Conservation (phyloP, 139 green algal genomes). For the Mesotaenium endlicherianum region DNA sequence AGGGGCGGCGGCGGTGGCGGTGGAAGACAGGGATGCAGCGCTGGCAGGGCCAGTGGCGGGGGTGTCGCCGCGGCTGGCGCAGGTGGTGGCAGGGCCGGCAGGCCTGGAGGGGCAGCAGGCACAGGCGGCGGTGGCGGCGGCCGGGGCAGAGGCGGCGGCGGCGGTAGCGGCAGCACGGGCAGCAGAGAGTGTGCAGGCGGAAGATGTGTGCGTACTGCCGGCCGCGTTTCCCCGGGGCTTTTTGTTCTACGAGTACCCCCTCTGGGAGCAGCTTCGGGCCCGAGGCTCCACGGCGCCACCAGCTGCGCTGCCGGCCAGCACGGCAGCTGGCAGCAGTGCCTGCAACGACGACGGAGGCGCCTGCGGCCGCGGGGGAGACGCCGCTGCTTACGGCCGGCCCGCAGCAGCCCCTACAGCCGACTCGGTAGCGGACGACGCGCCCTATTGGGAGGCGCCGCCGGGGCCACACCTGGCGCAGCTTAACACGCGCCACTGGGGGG, state of each 20-base stretch:
- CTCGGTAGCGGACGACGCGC: neutral
- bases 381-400: neutral
- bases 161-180: neutral
- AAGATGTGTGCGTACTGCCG: neutral
- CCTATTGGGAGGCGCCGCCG: neutral
- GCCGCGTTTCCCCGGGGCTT: conserved; percentile 10
- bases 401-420: neutral
- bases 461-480: neutral
- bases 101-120: neutral
- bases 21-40: too few species aligned
- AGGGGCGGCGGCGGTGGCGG: too few species aligned
- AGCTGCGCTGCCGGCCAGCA: too few species aligned
- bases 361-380: neutral
- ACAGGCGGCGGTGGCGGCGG: too few species aligned
- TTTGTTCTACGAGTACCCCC: conserved; percentile 34
- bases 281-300: too few species aligned
- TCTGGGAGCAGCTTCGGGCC: neutral
- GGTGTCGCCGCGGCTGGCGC: too few species aligned
- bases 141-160: too few species aligned
- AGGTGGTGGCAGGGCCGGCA: too few species aligned
- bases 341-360: neutral
- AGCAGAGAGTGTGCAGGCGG: neutral
- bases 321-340: too few species aligned
- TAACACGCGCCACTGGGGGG: conserved; percentile 17
- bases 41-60: too few species aligned